Base-by-base conservation (phyloP, 495 filamentous ascomycete species). In the Entonaema liquescens region DNA sequence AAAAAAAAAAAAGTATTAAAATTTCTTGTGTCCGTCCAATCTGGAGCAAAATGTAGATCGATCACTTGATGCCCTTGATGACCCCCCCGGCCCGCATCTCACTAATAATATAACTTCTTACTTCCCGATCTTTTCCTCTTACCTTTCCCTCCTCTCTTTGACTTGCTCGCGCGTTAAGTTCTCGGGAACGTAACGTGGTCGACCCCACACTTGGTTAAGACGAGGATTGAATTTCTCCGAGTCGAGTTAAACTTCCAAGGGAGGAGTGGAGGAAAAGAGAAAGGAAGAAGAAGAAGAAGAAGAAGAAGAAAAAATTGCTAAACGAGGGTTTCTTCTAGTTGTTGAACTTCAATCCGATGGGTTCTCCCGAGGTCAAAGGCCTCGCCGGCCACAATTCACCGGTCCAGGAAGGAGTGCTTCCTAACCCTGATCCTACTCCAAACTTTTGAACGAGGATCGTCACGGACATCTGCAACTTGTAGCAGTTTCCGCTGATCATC, bases 401-500 rank as follows among this genome's bases (percentile, higher is more conserved):
- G 8, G n/a, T 25, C 6, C 66, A 69, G 40, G 67, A 63, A 33
- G 67, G 53, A 23, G 63, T 67, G 9, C 8, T 28, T 49, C 26
- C 62, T 40, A 71, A 59, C 73, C 35, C 74, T 21, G 83, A 86
- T 67, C 81, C 83, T 42, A 79, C 77, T 13, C 75, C 85, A 2
- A 74, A 83, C 35, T 74, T 77, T 57, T 77, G 23, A 72, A 79
- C 23, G 80, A 88, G 70, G 86, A 88, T 71, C 82, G 79, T 29
- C 85, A 88, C 67, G 65, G 55, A 5, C 87, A 89, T 73, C 74
- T 84, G 6, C 85, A 87, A 53, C 77, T 74, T 11, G 67, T 77
- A 5, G 74, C 75, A 38, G 80, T 86, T n/a, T 78, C 82, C 70
- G 72, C 79, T 68, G 80, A 80, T 58, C 78, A 79, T 19, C 42